A percentile compares a stretch with the other conserved stretches of the same genome.
Evolutionary conservation across 352 stramenopile genomes (phyloP).

Genomic region (Phytophthora macrochlamydospora): DNA sequence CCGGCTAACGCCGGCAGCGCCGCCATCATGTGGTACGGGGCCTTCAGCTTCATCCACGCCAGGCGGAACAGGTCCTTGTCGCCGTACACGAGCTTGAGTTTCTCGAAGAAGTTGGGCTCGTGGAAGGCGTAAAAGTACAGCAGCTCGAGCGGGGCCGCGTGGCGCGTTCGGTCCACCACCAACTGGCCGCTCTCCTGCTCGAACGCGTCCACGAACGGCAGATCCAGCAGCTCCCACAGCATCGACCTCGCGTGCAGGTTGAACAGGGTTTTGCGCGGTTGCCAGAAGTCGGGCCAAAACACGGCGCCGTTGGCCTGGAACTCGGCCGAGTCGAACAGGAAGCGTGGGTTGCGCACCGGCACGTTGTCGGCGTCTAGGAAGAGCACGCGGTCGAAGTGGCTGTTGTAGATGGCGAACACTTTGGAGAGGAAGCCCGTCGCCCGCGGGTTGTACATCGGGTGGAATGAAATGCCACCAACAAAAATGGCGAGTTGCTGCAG

Average conservation of each 20-base stretch:
- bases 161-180: slow-evolving; percentile 45
- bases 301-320: slow-evolving; percentile 48
- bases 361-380: slow-evolving; percentile 68
- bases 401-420: slow-evolving; percentile 54
- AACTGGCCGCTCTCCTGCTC: slow-evolving; percentile 71
- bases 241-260: slow-evolving; percentile 57
- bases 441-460: slow-evolving; percentile 32
- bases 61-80: slow-evolving; percentile 67
- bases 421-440: slow-evolving; percentile 55
- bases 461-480: slow-evolving; percentile 29
- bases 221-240: slow-evolving; percentile 55
- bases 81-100: slow-evolving; percentile 43
- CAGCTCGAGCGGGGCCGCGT: slow-evolving; percentile 31
- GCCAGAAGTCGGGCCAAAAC: slow-evolving; percentile 79
- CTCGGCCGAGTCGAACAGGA: slow-evolving; percentile 43
- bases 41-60: slow-evolving; percentile 54
- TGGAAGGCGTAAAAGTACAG: slow-evolving; percentile 55
- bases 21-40: slow-evolving; percentile 50
- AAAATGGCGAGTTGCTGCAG: slow-evolving; percentile 33
- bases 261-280: slow-evolving; percentile 54
- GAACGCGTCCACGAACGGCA: slow-evolving; percentile 57
- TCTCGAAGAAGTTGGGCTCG: slow-evolving; percentile 34
- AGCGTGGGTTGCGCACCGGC: slow-evolving; percentile 46
- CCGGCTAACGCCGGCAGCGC: slow-evolving; percentile 42
- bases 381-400: slow-evolving; percentile 45